Evolutionary conservation across 257 asterid genomes (phyloP).

Genomic region (Solanum pennellii): DNA sequence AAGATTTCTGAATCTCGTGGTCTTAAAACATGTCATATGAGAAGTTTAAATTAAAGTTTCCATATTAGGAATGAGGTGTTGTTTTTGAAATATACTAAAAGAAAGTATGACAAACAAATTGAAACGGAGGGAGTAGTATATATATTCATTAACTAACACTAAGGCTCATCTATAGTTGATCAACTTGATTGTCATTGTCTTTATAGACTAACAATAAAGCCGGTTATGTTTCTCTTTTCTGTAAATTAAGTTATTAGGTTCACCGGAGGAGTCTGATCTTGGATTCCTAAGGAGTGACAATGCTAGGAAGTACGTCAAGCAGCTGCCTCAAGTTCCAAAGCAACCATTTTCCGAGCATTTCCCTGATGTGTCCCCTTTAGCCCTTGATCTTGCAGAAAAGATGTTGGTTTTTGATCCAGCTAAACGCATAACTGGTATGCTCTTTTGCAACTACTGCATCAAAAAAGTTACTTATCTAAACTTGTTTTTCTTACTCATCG

Average conservation of each 20-base stretch:
- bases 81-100: background rate
- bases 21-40: background rate
- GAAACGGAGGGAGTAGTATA: background rate
- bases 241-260: conserved; percentile 56
- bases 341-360: conserved; percentile 43
- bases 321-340: conserved; percentile 56
- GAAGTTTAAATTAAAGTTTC: background rate
- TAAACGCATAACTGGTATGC: conserved; percentile 70
- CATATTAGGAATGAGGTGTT: background rate
- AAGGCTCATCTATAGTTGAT: background rate
- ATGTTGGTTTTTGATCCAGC: conserved; percentile 86
- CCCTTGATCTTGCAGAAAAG: conserved; percentile 69
- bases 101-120: background rate
- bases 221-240: background rate
- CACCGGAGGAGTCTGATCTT: conserved; percentile 86
- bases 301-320: conserved; percentile 66
- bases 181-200: background rate
- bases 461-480: background rate
- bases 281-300: conserved; percentile 71
- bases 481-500: background rate
- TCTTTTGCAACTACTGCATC: background rate
- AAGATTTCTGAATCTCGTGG: background rate
- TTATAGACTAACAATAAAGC: background rate
- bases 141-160: background rate
- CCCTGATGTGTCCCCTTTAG: conserved; percentile 52